Conservation (phyloP, 495 filamentous ascomycete genomes). For the Glonium stellatum region DNA sequence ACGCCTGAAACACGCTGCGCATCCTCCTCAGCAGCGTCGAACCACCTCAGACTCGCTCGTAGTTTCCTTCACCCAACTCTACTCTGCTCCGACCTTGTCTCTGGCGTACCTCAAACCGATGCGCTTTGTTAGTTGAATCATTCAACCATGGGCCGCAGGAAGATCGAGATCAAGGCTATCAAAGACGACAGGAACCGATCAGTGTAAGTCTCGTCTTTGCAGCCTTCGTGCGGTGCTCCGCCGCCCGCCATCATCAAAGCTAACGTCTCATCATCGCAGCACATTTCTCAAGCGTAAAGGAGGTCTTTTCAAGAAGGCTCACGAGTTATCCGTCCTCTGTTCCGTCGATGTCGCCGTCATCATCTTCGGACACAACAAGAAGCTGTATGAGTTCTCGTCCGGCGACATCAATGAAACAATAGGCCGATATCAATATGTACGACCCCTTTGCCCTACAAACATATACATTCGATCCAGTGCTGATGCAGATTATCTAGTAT, state of each 20-base stretch:
- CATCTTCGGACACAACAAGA: slow-evolving; percentile 97
- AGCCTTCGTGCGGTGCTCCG: background rate
- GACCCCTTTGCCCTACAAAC: slow-evolving; percentile 31
- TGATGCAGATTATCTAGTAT: slow-evolving; percentile 52
- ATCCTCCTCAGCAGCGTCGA: background rate
- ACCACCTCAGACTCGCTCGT: background rate
- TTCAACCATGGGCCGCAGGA: slow-evolving; percentile 55
- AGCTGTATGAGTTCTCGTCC: slow-evolving; percentile 95
- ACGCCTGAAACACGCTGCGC: background rate
- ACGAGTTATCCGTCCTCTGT: slow-evolving; percentile 95
- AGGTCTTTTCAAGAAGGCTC: slow-evolving; percentile 98
- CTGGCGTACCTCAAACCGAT: background rate
- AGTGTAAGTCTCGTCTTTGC: slow-evolving; percentile 62
- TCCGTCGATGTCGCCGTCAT: slow-evolving; percentile 98
- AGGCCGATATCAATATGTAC: slow-evolving; percentile 78
- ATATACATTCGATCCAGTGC: slow-evolving; percentile 1
- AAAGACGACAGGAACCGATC: slow-evolving; percentile 99
- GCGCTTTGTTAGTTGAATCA: background rate
- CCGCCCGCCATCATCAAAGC: background rate
- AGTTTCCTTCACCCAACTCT: background rate
- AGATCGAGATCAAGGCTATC: slow-evolving; percentile 99
- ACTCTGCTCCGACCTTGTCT: background rate
- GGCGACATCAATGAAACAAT: slow-evolving; percentile 86
- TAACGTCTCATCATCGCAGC: slow-evolving; percentile 42
- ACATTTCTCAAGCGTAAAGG: slow-evolving; percentile 98